phyloP scores from a whole-genome alignment of 2,329 filamentous ascomycete genomes.

The Trichoderma sp. region DNA sequence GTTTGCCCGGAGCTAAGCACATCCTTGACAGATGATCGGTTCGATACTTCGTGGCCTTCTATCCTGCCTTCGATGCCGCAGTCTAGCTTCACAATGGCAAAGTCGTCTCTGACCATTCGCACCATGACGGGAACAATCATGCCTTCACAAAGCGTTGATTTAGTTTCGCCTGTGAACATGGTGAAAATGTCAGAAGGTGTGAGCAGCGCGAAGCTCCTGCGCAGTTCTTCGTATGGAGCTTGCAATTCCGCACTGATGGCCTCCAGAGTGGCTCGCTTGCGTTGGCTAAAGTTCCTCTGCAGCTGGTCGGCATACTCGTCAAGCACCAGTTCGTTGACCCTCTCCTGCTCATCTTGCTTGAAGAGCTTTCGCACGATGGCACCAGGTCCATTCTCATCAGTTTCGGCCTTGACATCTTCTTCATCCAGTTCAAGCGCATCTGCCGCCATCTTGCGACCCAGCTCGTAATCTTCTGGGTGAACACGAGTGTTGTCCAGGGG shows the following conservation, averaged over 20 bases:
- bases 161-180: slow-evolving; percentile 94
- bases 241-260: slow-evolving; percentile 94
- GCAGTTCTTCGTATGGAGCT: slow-evolving; percentile 90
- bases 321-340: slow-evolving; percentile 92
- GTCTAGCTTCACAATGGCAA: slow-evolving; percentile 90
- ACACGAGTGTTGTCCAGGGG: slow-evolving; percentile 96
- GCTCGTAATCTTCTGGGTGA: slow-evolving; percentile 97
- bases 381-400: slow-evolving; percentile 83
- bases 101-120: slow-evolving; percentile 85
- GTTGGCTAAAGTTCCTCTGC: slow-evolving; percentile 88
- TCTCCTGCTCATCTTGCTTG: slow-evolving; percentile 89
- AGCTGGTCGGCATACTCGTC: slow-evolving; percentile 97
- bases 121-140: slow-evolving; percentile 94
- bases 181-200: slow-evolving; percentile 83
- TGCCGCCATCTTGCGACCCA: slow-evolving; percentile 97
- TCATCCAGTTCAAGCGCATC: slow-evolving; percentile 96
- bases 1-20: slow-evolving; percentile 81
- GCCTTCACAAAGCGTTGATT: slow-evolving; percentile 77
- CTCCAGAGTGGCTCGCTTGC: slow-evolving; percentile 93
- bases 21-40: slow-evolving; percentile 70
- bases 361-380: slow-evolving; percentile 96
- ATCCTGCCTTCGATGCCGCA: slow-evolving; percentile 91
- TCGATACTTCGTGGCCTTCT: slow-evolving; percentile 79
- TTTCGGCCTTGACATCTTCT: slow-evolving; percentile 95
- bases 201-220: slow-evolving; percentile 75